These are phyloP conservation scores for Hericium erinaceus DNA, from an alignment of 768 basidiomycete genomes.

Conservation along the genomic window DNA sequence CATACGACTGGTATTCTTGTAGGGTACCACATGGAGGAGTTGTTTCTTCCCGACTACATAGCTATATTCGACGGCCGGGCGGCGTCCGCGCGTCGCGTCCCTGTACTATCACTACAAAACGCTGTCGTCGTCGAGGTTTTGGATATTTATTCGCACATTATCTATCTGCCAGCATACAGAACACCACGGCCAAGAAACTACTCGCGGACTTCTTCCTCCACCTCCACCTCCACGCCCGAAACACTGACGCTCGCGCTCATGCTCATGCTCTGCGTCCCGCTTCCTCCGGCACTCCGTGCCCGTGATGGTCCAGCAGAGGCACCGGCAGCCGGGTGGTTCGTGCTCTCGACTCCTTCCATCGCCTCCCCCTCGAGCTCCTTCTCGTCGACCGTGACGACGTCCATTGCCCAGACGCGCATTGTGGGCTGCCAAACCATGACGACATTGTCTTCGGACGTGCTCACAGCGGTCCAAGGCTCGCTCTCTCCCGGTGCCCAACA, in stretches of 20 bases:
- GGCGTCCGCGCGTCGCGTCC: too few relatives aligned
- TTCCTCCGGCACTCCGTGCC: constrained; percentile 14
- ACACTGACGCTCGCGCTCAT: constrained; percentile 42
- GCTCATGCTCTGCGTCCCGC: constrained; percentile 46
- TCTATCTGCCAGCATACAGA: too few relatives aligned
- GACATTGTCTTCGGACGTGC: constrained; percentile 94
- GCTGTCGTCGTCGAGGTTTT: neutral
- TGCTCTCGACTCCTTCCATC: constrained; percentile 65
- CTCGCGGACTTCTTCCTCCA: constrained; percentile 17
- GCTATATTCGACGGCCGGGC: neutral
- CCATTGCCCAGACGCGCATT: constrained; percentile 89
- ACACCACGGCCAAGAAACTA: neutral
- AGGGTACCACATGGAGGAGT: constrained; percentile 13
- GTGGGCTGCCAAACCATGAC: constrained; percentile 97
- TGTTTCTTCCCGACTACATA: neutral
- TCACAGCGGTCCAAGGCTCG: constrained; percentile 81
- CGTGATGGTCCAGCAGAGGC: constrained; percentile 13
- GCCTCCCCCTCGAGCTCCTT: constrained; percentile 76
- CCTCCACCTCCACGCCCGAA: constrained; percentile 40
- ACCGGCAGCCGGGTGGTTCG: constrained; percentile 1
- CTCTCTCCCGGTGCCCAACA: constrained; percentile 83
- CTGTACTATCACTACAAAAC: too few relatives aligned
- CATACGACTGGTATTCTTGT: constrained; percentile 56
- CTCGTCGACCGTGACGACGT: constrained; percentile 75
- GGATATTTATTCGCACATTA: neutral